These are phyloP conservation scores for Colletotrichum scovillei DNA, from an alignment of 2,329 filamentous ascomycete genomes.

Conservation along the genomic window DNA sequence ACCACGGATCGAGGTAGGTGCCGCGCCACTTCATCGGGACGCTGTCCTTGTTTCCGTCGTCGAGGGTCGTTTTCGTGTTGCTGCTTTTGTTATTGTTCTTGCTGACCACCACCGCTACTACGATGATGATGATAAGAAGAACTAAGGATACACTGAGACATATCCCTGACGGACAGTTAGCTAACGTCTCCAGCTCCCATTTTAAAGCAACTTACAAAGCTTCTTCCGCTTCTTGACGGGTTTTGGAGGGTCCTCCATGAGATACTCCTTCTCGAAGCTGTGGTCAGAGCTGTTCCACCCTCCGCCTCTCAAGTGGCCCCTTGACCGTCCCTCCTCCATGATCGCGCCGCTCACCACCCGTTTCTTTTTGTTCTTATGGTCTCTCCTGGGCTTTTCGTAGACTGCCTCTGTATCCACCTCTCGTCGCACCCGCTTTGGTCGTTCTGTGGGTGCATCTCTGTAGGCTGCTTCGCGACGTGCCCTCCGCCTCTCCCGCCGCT, in stretches of 20 bases:
- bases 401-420: constrained; percentile 41
- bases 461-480: constrained; percentile 28
- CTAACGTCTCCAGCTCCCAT: constrained; percentile 35
- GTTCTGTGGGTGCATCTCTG: constrained; percentile 32
- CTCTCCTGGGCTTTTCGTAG: constrained; percentile 48
- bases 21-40: constrained; percentile 76
- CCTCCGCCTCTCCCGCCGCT: constrained; percentile 42
- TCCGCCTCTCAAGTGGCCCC: constrained; percentile 55
- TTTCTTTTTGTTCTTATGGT: constrained; percentile 59
- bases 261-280: constrained; percentile 62
- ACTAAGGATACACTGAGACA: constrained; percentile 64
- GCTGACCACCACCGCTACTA: constrained; percentile 73
- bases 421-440: constrained; percentile 34
- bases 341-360: constrained; percentile 77
- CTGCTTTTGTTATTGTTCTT: constrained; percentile 63
- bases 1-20: constrained; percentile 87
- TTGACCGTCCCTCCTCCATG: constrained; percentile 71
- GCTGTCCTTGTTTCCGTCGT: constrained; percentile 63
- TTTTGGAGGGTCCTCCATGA: constrained; percentile 53
- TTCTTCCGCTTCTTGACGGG: constrained; percentile 68
- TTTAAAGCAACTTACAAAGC: constrained; percentile 63
- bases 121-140: constrained; percentile 74
- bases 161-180: constrained; percentile 60
- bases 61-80: constrained; percentile 53
- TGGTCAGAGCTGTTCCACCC: constrained; percentile 55